Percentiles rank a stretch among this genome's conserved stretches.
Evolutionary conservation across 352 stramenopile species (phyloP).

Genomic region (Globisporangium polare): DNA sequence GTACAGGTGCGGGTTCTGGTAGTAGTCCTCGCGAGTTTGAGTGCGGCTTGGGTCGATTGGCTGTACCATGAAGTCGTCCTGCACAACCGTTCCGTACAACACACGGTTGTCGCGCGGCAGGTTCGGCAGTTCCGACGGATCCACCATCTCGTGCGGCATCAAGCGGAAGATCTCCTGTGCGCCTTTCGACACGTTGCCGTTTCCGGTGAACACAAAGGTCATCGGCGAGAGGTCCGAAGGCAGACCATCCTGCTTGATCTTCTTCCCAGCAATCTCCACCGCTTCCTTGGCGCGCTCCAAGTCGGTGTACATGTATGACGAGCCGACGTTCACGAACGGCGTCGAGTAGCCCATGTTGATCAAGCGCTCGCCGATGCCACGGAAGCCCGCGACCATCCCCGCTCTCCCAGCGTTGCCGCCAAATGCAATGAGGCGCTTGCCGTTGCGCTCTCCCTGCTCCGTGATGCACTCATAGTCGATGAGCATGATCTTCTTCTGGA

Average conservation of each 20-base stretch:
- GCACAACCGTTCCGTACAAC: conserved; percentile 79
- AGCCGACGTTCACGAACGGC: conserved; percentile 93
- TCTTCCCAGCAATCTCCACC: conserved; percentile 74
- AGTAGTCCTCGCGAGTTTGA: conserved; percentile 81
- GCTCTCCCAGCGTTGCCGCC: conserved; percentile 92
- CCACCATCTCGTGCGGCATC: conserved; percentile 93
- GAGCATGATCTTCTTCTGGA: conserved; percentile 90
- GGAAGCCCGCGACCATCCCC: conserved; percentile 93
- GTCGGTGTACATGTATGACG: conserved; percentile 93
- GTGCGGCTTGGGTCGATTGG: conserved; percentile 26
- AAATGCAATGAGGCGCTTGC: conserved; percentile 91
- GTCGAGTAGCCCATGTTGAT: conserved; percentile 92
- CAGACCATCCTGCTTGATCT: conserved; percentile 81
- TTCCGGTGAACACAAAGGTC: conserved; percentile 93
- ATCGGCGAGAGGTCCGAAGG: conserved; percentile 72
- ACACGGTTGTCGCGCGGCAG: conserved; percentile 58
- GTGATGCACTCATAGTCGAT: conserved; percentile 97
- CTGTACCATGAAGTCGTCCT: conserved; percentile 69
- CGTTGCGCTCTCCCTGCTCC: conserved; percentile 65
- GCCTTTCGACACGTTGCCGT: conserved; percentile 93
- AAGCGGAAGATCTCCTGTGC: conserved; percentile 94
- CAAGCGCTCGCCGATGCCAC: conserved; percentile 90
- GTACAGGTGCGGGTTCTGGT: conserved; percentile 89
- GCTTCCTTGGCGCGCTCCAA: conserved; percentile 86
- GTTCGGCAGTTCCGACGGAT: conserved; percentile 79